Evolutionary conservation across 1,139 yeast genomes (phyloP).

Genomic region (Eremothecium gossypii): DNA sequence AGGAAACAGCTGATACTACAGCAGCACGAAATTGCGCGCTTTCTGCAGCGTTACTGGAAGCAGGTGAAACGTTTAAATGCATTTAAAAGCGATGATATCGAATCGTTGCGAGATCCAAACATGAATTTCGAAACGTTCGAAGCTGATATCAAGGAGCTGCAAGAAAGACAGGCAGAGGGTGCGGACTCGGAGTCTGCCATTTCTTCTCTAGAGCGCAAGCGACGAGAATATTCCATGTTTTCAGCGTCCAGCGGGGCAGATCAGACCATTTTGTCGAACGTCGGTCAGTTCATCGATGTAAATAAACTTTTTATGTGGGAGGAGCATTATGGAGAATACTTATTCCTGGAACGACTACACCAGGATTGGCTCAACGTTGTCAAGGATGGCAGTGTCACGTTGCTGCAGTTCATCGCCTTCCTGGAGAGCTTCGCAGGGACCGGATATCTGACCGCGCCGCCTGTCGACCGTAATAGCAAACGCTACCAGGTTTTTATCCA

Average conservation of each 20-base stretch:
- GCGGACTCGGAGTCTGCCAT: background rate
- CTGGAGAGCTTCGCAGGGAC: conserved; percentile 37
- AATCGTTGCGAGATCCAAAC: conserved; percentile 11
- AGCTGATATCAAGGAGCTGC: conserved; percentile 31
- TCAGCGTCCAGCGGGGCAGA: conserved; percentile 12
- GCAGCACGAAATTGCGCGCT: conserved; percentile 56
- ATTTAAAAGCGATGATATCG: conserved; percentile 16
- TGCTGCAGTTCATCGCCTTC: conserved; percentile 41
- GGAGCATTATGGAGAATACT: conserved; percentile 55
- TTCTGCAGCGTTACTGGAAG: conserved; percentile 41
- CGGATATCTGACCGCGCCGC: conserved; percentile 23
- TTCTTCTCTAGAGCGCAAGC: conserved; percentile 13
- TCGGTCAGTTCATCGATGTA: conserved; percentile 41
- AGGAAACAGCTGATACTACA: conserved; percentile 41
- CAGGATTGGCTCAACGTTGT: conserved; percentile 42
- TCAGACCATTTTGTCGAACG: conserved; percentile 38
- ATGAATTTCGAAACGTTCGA: conserved; percentile 38
- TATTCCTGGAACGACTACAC: conserved; percentile 50
- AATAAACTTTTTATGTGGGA: conserved; percentile 44
- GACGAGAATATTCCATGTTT: conserved; percentile 18
- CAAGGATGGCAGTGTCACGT: conserved; percentile 31
- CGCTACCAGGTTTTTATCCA: conserved; percentile 38
- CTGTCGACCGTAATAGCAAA: conserved; percentile 26
- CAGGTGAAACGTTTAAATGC: conserved; percentile 30
- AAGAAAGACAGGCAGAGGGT: conserved; percentile 27